Evolutionary conservation across 306 rosid genomes (phyloP), one percentile per base, ranked within the genome.

Genomic region (Alnus rubra): DNA sequence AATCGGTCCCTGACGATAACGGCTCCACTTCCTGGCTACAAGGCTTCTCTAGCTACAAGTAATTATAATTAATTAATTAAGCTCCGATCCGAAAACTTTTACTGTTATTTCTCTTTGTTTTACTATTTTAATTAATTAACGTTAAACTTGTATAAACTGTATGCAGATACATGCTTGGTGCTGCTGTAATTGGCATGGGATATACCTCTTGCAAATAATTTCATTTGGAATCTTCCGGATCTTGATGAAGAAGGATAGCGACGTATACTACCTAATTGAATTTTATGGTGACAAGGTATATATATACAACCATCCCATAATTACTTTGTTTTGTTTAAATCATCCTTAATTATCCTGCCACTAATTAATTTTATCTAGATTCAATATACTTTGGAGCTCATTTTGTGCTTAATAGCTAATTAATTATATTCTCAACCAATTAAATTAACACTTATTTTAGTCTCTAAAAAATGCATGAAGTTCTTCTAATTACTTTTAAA

Each of bases 1-100:
- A 23, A 2, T 33, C 13, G 4, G 54, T 1, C 4, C 0, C 55
- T 13, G 5, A 3, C 1, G 0, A 15, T 0, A 42, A 5, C 7
- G 8, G 8, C 45, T 5, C 16, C 2, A 5, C 3, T 2, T 5
- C 23, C 0, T 4, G 4, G 7, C 59, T 54, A 54, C 7, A 54
- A 6, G 59, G 1, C 1, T 2, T 18, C 7, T 6, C 2, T 15
- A 54, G 23, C 23, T 54, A 54, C 59, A 54, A 7, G 59, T 54
- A 23, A 23, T 23, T 23, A 23, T 23, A 23, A 23, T 23, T 23
- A 23, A 23, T 23, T 23, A 23, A 23, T 23, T 23, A 23, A 23
- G 28, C 28, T 23, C 28, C 28, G 28, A 23, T 23, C 28, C 28
- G 28, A 23, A 23, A 23, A 23, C 28, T 23, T 23, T 23, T 23